Conservation (phyloP, 345 rosid species). For the Sisymbrium irio region DNA sequence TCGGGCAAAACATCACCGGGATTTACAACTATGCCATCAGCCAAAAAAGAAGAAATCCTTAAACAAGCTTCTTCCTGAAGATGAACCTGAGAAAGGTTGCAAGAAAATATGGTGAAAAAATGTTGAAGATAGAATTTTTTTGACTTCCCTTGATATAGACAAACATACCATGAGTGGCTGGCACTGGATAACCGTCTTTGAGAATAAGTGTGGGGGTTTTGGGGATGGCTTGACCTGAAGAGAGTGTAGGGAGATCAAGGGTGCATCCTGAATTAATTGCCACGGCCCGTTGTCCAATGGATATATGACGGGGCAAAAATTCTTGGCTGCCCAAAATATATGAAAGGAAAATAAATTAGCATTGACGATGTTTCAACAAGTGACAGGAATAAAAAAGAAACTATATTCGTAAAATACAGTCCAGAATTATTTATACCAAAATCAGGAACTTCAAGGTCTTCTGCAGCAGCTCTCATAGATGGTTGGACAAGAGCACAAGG, state of each 20-base stretch:
- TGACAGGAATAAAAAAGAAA: background rate
- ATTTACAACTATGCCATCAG: conserved; percentile 88
- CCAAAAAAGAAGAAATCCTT: conserved; percentile 91
- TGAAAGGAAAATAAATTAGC: conserved; percentile 21
- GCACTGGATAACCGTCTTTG: conserved; percentile 79
- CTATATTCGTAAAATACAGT: background rate
- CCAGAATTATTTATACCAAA: conserved; percentile 54
- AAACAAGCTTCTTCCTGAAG: conserved; percentile 98
- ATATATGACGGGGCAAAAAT: conserved; percentile 87
- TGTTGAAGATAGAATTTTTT: background rate
- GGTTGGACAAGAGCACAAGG: conserved; percentile 94
- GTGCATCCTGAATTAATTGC: conserved; percentile 60
- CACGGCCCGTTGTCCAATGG: conserved; percentile 73
- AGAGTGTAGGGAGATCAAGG: conserved; percentile 75
- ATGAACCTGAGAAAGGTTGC: conserved; percentile 58
- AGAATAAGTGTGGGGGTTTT: conserved; percentile 72
- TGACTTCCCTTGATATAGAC: background rate
- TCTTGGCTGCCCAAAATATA: conserved; percentile 50
- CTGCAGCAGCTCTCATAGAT: conserved; percentile 56
- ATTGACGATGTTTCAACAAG: conserved; percentile 4
- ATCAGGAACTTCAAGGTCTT: conserved; percentile 56
- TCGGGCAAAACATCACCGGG: conserved; percentile 77
- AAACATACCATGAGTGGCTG: conserved; percentile 87
- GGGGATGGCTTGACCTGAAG: conserved; percentile 96
- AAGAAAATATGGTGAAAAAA: conserved; percentile 1